Base-by-base conservation (phyloP, 768 basidiomycete genomes). In the Leccinum subgranulosum region DNA sequence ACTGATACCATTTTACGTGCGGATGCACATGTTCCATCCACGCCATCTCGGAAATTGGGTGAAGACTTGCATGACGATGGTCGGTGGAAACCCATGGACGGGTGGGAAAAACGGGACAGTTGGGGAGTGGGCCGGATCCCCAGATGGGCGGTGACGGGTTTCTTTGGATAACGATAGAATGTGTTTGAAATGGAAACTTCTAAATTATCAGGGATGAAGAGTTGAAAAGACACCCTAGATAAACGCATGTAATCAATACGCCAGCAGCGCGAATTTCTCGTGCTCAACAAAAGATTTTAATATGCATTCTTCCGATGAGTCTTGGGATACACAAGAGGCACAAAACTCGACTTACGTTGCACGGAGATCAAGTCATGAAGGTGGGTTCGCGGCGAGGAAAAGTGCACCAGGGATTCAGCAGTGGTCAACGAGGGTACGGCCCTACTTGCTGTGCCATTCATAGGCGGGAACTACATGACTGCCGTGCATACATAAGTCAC, bases 401-500 rank as follows among this genome's bases (percentile, higher is more conserved):
- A 50, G 41, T 51, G 31, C 34, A 49, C 59, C 55, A 49, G 48
- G 51, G 25, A 57, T 34, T 56, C 48, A 21, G 39, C 34, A 21
- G 54, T 54, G 48, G 55, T 55, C 60, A 62, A 60, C 54, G 59
- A 64, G 65, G 63, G 60, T 60, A 46, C 34, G 25, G 56, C 53
- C 59, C 50, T 46, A 21, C 57, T 56, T 66, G 69, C 67, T 61
- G 65, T 65, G 61, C 54, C 51, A 48, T 58, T 56, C 60, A 60
- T 51, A 51, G 56, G 49, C 53, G 52, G 57, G 43, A 52, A 54
- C 36, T 29, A 34, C 45, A 41, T 56, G 29, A 28, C 43, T 57
- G 49, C 52, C 60, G 54, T 53, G 51, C 52, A 67, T 67, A 70
- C 67, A 64, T 62, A 70, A 65, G 56, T 61, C 60, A 54, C 46